Conservation (phyloP, 345 rosid genomes). For the Psidium friedrichsthalianum region DNA sequence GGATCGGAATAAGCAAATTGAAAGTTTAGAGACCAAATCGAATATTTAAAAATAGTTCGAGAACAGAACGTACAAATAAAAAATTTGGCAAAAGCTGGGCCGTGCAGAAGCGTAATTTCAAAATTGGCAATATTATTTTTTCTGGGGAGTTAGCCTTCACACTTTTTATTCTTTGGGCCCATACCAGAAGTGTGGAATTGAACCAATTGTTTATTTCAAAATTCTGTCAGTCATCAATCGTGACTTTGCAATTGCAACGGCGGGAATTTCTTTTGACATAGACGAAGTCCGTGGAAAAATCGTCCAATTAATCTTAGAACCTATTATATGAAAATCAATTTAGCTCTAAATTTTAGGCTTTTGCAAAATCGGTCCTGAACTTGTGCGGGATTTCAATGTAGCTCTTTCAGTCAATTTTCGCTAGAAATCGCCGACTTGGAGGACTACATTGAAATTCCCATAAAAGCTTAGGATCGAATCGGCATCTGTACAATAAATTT, state of each 20-base stretch:
- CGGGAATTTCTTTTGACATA: not conserved
- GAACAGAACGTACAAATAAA: not conserved
- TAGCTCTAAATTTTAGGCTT: fast-evolving
- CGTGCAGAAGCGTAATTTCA: not conserved
- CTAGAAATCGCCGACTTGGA: too few species aligned
- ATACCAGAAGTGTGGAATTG: not conserved
- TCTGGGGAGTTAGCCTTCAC: not conserved
- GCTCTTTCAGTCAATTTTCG: not conserved
- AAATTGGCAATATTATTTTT: not conserved
- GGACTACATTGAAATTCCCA: too few species aligned
- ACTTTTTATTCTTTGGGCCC: not conserved
- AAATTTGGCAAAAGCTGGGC: not conserved
- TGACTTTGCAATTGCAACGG: not conserved
- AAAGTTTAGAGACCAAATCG: not conserved
- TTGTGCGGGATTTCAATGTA: not conserved
- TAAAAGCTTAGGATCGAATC: too few species aligned
- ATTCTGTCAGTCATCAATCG: not conserved
- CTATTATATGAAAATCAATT: fast-evolving
- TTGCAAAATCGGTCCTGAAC: fast-evolving
- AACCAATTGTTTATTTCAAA: not conserved
- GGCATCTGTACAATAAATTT: not conserved
- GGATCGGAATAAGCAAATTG: not conserved
- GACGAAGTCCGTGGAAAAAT: not conserved
- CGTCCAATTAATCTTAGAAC: not conserved
- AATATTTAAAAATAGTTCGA: not conserved